These are phyloP conservation scores for Lentinula lateritia DNA, from an alignment of 768 basidiomycete genomes.

Conservation along the genomic window DNA sequence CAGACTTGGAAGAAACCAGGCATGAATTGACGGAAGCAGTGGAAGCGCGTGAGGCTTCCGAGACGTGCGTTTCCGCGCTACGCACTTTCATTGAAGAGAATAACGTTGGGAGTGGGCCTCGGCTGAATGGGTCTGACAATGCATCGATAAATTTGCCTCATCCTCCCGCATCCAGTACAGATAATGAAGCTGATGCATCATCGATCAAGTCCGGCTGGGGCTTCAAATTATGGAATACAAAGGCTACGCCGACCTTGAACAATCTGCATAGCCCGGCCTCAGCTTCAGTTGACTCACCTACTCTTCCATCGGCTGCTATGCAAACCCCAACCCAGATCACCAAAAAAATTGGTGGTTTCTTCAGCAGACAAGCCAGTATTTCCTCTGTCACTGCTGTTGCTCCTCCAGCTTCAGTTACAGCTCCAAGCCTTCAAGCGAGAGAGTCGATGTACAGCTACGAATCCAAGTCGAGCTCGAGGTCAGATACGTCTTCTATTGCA, in stretches of 20 bases:
- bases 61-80: constrained; percentile 76
- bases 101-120: constrained; percentile 43
- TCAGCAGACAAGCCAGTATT: constrained; percentile 32
- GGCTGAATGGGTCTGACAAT: constrained; percentile 11
- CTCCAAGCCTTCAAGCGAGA: constrained; percentile 14
- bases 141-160: constrained; percentile 33
- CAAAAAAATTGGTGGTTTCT: constrained; percentile 45
- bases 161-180: constrained; percentile 33
- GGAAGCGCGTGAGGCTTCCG: constrained; percentile 85
- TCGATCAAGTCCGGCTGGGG: constrained; percentile 40
- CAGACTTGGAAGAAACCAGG: constrained; percentile 57
- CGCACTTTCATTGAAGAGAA: constrained; percentile 79
- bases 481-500: constrained; percentile 27
- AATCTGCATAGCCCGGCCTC: constrained; percentile 10
- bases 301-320: constrained; percentile 1
- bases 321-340: constrained; percentile 22
- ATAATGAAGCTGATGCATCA: constrained; percentile 23
- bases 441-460: constrained; percentile 18
- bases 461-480: constrained; percentile 23
- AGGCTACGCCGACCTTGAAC: constrained; percentile 7
- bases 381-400: constrained; percentile 23
- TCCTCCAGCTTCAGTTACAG: constrained; percentile 2
- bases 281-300: constrained; percentile 9
- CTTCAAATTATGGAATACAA: constrained; percentile 25
- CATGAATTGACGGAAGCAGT: constrained; percentile 70